These are phyloP conservation scores for Chlorella sp. DNA, from an alignment of 139 green algal species.

Conservation along the genomic window DNA sequence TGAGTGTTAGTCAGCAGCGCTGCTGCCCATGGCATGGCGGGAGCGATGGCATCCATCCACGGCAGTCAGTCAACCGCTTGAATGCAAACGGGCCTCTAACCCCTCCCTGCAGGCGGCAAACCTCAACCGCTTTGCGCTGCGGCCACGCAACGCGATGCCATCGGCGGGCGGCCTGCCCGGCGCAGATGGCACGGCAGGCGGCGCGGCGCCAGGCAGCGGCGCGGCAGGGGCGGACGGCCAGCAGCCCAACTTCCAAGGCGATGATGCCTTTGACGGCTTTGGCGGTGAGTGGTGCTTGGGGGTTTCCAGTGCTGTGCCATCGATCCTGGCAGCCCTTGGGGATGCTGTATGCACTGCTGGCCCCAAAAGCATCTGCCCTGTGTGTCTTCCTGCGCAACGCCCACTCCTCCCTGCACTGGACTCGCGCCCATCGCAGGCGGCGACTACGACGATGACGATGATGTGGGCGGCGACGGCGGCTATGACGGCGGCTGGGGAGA, in stretches of 20 bases:
- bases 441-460: slow-evolving; percentile 14
- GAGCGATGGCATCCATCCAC: too few species aligned
- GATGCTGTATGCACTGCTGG: too few species aligned
- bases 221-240: background rate
- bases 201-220: background rate
- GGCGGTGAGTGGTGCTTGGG: background rate
- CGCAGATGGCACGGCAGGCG: background rate
- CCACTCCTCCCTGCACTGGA: background rate
- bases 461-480: slow-evolving; percentile 26
- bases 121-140: slow-evolving; percentile 42
- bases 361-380: too few species aligned
- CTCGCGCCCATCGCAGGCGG: too few species aligned
- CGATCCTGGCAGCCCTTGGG: too few species aligned
- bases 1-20: too few species aligned
- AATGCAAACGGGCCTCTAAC: too few species aligned
- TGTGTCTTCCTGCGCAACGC: background rate
- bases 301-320: background rate
- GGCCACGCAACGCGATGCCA: slow-evolving; percentile 24
- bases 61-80: too few species aligned
- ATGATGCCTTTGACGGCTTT: slow-evolving; percentile 13
- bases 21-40: too few species aligned
- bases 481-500: slow-evolving; percentile 36
- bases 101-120: slow-evolving; percentile 10
- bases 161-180: background rate
- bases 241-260: background rate